phyloP scores from a whole-genome alignment of 2,329 filamentous ascomycete species.

The Cladorrhinum sp. region DNA sequence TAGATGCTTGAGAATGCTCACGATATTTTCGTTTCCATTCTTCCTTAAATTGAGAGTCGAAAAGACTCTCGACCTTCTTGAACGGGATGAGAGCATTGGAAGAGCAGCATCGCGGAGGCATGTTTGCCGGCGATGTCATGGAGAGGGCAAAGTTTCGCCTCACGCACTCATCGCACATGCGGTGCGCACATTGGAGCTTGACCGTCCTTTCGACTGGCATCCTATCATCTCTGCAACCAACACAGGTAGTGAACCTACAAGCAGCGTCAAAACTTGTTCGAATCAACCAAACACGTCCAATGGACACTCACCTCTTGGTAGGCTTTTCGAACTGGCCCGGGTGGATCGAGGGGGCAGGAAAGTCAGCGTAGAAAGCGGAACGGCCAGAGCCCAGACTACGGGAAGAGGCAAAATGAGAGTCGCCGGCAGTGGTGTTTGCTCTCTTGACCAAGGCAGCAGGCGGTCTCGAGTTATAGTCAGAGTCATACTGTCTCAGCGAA shows the following conservation, averaged over 20 bases:
- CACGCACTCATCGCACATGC: conserved; percentile 76
- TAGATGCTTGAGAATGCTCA: conserved; percentile 63
- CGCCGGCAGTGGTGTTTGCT: conserved; percentile 34
- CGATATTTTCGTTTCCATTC: conserved; percentile 78
- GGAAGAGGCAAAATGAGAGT: conserved; percentile 35
- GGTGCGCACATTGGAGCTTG: conserved; percentile 73
- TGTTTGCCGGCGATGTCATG: conserved; percentile 71
- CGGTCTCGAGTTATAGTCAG: conserved; percentile 35
- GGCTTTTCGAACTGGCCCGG: conserved; percentile 23
- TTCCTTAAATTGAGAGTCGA: conserved; percentile 71
- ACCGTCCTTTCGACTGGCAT: conserved; percentile 61
- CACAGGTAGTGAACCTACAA: conserved; percentile 65
- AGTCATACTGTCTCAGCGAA: conserved; percentile 29
- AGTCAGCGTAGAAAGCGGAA: conserved; percentile 36
- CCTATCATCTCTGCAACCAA: conserved; percentile 66
- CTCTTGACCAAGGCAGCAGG: conserved; percentile 32
- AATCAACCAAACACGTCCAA: too few relatives aligned
- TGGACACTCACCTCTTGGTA: conserved; percentile 25
- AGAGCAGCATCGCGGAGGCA: conserved; percentile 82
- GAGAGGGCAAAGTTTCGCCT: conserved; percentile 73
- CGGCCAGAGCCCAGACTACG: conserved; percentile 38
- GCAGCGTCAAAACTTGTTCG: conserved; percentile 13
- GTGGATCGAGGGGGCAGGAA: conserved; percentile 31
- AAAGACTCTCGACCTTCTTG: conserved; percentile 71
- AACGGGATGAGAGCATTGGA: conserved; percentile 65